These are phyloP conservation scores for Amniculicola lignicola DNA, from an alignment of 495 filamentous ascomycete species.

Conservation along the genomic window DNA sequence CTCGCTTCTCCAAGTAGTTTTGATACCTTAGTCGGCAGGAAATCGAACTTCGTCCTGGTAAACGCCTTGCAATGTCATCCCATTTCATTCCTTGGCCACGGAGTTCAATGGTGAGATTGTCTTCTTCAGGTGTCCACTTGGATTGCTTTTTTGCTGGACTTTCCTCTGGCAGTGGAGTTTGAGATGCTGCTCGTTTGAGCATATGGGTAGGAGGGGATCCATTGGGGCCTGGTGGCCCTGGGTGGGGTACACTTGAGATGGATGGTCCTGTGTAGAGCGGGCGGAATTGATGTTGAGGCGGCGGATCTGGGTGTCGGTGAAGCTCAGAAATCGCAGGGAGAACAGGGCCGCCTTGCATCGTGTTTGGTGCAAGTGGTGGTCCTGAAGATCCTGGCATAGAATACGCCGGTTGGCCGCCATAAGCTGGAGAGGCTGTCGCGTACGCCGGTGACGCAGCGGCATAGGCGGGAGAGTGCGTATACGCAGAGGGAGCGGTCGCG, in stretches of 20 bases:
- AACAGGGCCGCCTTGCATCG: constrained; percentile 32
- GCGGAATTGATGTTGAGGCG: constrained; percentile 31
- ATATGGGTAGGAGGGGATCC: constrained; percentile 39
- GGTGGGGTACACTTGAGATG: constrained; percentile 1
- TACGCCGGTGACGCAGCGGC: constrained; percentile 30
- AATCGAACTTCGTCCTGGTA: constrained; percentile 88
- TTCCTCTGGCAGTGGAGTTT: constrained; percentile 55
- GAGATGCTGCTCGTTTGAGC: constrained; percentile 48
- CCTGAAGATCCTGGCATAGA: constrained; percentile 12
- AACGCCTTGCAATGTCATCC: constrained; percentile 90
- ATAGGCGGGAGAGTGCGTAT: constrained; percentile 31
- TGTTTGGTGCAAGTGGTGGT: not conserved
- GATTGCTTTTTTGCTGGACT: constrained; percentile 90
- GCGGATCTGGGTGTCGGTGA: constrained; percentile 31
- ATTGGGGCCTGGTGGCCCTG: constrained; percentile 27
- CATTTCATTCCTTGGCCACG: constrained; percentile 91
- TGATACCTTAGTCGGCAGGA: constrained; percentile 95
- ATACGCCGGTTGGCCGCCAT: constrained; percentile 22
- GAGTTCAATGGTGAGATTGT: constrained; percentile 83
- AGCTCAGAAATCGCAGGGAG: constrained; percentile 28
- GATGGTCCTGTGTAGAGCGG: constrained; percentile 30
- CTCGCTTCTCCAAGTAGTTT: constrained; percentile 87
- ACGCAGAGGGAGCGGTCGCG: constrained; percentile 30
- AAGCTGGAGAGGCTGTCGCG: constrained; percentile 24
- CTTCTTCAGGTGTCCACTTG: constrained; percentile 93